Evolutionary conservation across 140 eudicot genomes (phyloP), one percentile per base, ranked within the genome.

Genomic region (Ambrosia hybrid): DNA sequence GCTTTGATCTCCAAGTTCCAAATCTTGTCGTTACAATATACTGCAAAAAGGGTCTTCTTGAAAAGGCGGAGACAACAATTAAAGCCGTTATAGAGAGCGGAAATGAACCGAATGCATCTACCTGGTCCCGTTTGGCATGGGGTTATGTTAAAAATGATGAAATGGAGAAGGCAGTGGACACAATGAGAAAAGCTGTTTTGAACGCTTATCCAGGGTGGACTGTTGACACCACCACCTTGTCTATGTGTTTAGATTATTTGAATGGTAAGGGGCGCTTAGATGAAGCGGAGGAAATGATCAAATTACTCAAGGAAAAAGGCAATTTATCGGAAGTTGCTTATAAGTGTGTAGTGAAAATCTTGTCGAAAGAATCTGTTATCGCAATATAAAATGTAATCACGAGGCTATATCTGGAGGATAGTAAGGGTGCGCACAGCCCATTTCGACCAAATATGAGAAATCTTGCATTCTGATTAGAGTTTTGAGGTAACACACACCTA

Each of bases 121-220:
- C 92, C 1, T 88, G 92, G 92, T 68, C 65, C 56, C 85, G 71
- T 43, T 48, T 91, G 79, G 90, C 85, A 17, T 51, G 59, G 12
- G 92, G 95, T 21, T 85, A 85, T 65, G 57, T 57, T n/a, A 76
- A 77, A 72, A 45, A 8, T 51, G 80, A 73, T 6, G 76, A 65
- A 41, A 80, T 88, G 95, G 95, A 83, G 12, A 81, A 82, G 68
- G 87, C 87, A 11, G 88, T 88, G 49, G 85, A 85, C 72, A 67
- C 81, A 21, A 56, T 75, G 58, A 87, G 69, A 62, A 80, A 75
- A 77, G 74, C 85, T 1, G 57, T 82, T 39, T 53, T 43, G 66
- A 51, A 61, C 6, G 45, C 67, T 74, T 53, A 33, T 52, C 80
- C 69, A 1, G 76, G 78, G 57, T 73, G 67, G 74, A 74, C 58